Conservation (phyloP, 139 green algal genomes). For the Chlorella sp. region DNA sequence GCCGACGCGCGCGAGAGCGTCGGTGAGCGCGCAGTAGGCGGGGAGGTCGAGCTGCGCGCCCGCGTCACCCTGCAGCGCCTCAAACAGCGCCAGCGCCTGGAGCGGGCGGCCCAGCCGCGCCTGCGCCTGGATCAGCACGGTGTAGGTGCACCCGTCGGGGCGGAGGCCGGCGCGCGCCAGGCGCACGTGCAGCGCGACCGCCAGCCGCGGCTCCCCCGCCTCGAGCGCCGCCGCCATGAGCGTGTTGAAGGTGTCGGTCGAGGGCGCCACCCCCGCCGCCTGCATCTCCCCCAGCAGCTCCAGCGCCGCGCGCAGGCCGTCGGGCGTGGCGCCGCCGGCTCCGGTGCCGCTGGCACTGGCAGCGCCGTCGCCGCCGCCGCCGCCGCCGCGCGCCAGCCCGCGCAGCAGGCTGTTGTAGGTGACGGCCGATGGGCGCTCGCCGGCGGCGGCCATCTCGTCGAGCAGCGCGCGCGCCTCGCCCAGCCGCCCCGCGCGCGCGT, state of each 20-base stretch:
- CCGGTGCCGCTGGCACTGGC: too few relatives aligned
- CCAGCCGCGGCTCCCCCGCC: slow-evolving; percentile 19
- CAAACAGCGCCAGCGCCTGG: slow-evolving; percentile 44
- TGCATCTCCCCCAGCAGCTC: slow-evolving; percentile 20
- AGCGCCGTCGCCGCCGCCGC: slow-evolving; percentile 2
- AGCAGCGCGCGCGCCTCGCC: slow-evolving; percentile 44
- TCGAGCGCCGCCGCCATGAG: slow-evolving; percentile 47
- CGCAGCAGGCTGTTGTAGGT: slow-evolving; percentile 88
- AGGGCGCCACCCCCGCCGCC: slow-evolving; percentile 1
- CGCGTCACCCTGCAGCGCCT: slow-evolving; percentile 43
- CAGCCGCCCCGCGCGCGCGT: slow-evolving; percentile 76
- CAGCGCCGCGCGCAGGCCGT: background rate
- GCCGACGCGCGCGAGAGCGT: slow-evolving; percentile 47
- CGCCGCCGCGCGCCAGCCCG: slow-evolving; percentile 51
- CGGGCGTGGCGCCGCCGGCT: background rate
- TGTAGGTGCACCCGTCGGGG: slow-evolving; percentile 44
- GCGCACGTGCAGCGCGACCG: slow-evolving; percentile 29
- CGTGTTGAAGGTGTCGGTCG: slow-evolving; percentile 45
- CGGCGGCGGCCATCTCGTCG: slow-evolving; percentile 40
- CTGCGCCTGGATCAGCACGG: slow-evolving; percentile 41
- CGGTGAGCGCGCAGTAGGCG: slow-evolving; percentile 53
- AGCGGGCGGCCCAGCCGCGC: slow-evolving; percentile 10
- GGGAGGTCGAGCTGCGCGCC: slow-evolving; percentile 40
- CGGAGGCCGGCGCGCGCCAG: slow-evolving; percentile 13
- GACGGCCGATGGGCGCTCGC: slow-evolving; percentile 69